Conservation (phyloP, 345 rosid species). For the Adansonia digitata region DNA sequence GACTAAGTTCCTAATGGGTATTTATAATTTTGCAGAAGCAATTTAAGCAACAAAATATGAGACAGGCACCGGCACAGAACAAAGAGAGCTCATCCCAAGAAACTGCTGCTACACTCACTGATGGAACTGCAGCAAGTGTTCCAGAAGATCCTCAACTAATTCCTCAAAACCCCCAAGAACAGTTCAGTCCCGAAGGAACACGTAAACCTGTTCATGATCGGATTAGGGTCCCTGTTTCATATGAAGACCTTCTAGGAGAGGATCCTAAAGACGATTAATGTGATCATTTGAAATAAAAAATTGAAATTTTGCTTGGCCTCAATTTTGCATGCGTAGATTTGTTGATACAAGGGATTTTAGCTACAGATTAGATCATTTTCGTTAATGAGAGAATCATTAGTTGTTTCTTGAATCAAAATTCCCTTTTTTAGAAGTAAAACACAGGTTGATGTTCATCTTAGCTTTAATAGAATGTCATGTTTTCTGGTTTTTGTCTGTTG, state of each 20-base stretch:
- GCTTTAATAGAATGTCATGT: not conserved
- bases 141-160: constrained; percentile 23
- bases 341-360: not conserved
- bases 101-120: constrained; percentile 19
- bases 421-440: not conserved
- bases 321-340: not conserved
- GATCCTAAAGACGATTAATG: not conserved
- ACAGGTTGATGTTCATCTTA: not conserved
- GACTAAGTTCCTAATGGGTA: not conserved
- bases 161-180: constrained; percentile 18
- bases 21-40: constrained; percentile 58
- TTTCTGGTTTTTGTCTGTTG: not conserved
- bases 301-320: not conserved
- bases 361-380: not conserved
- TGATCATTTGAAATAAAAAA: not conserved
- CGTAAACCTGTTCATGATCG: constrained; percentile 62
- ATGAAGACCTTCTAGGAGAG: constrained; percentile 40
- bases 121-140: constrained; percentile 21
- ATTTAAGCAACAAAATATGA: constrained; percentile 49
- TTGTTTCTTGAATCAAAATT: not conserved
- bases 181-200: constrained; percentile 28
- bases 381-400: not conserved
- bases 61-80: constrained; percentile 25
- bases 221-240: constrained; percentile 77
- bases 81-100: constrained; percentile 28